These are phyloP conservation scores for Linum trigynum DNA, from an alignment of 345 rosid species.

Conservation along the genomic window DNA sequence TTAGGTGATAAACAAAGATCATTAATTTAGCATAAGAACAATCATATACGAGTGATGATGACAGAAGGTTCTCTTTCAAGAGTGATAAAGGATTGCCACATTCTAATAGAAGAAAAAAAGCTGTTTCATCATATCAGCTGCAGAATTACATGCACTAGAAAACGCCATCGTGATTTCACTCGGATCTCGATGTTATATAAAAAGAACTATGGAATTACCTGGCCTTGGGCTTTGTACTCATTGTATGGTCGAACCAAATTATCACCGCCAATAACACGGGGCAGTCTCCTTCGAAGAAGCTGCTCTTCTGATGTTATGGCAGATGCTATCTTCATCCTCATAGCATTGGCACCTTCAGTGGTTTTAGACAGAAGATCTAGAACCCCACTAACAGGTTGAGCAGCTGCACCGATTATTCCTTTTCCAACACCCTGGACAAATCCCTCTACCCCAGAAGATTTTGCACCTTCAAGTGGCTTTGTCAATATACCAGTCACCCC, in stretches of 20 bases:
- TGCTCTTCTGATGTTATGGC: slow-evolving; percentile 98
- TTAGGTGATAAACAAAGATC: too few relatives aligned
- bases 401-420: slow-evolving; percentile 96
- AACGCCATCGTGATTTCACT: too few relatives aligned
- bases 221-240: slow-evolving; percentile 85
- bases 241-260: slow-evolving; percentile 82
- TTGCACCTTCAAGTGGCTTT: slow-evolving; percentile 98
- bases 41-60: too few relatives aligned
- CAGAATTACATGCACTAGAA: too few relatives aligned
- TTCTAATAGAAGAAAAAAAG: too few relatives aligned
- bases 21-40: too few relatives aligned
- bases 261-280: slow-evolving; percentile 86
- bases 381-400: slow-evolving; percentile 98
- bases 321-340: slow-evolving; percentile 95
- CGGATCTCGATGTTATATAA: too few relatives aligned
- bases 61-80: too few relatives aligned
- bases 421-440: slow-evolving; percentile 98
- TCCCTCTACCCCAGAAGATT: slow-evolving; percentile 91
- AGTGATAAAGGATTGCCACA: too few relatives aligned
- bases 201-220: slow-evolving; percentile 33
- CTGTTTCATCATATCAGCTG: too few relatives aligned
- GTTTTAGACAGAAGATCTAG: slow-evolving; percentile 96
- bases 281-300: slow-evolving; percentile 85
- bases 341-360: slow-evolving; percentile 99
- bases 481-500: slow-evolving; percentile 98